Evolutionary conservation across 192 early-diverging fungal genomes (phyloP), one percentile per base, ranked within the genome.

Genomic region (Bifiguratus adelaidae): DNA sequence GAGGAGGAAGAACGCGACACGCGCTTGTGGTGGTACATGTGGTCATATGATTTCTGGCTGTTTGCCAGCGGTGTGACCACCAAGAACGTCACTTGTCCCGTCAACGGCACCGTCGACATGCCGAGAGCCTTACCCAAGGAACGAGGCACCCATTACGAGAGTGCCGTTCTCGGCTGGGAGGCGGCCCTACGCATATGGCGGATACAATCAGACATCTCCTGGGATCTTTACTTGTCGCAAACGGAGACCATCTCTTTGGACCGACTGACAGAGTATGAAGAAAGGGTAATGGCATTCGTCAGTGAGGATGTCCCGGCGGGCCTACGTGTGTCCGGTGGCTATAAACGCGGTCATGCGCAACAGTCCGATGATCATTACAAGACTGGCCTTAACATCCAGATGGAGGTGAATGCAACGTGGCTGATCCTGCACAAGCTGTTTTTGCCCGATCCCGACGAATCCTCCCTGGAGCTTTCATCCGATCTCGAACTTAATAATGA

Each of bases 51-150:
- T 34, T 46, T 61, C 15, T 54, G 50, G 20, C 42, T 55, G 15
- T 41, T 49, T 18, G 44, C 52, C 12, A 38, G 46, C 19, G 59
- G 59, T 27, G 48, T 22, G 25, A 47, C 36, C 3, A 48, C 43
- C 13, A 61, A 50, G 45, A 41, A 47, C n/a, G 91, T 89, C 7
- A 89, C 89, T 48, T 67, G 76, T 12, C 91, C 91, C 16, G 91
- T 91, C 63, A 83, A 86, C 6, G 80, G 91, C 3, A 47, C 86
- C 9, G 91, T 94, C 35, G 91, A 91, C 20, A 94, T 89, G 3
- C 91, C 91, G 20, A 91, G 91, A 89, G 91, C 91, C 36, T 89
- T 94, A 11, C 82, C 91, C 68, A 94, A 94, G 70, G n/a, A n/a
- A n/a, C n/a, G n/a, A n/a, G n/a, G n/a, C n/a, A n/a, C n/a, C n/a